Conservation (phyloP, 2,329 filamentous ascomycete genomes). For the Pyrenochaeta sp. region DNA sequence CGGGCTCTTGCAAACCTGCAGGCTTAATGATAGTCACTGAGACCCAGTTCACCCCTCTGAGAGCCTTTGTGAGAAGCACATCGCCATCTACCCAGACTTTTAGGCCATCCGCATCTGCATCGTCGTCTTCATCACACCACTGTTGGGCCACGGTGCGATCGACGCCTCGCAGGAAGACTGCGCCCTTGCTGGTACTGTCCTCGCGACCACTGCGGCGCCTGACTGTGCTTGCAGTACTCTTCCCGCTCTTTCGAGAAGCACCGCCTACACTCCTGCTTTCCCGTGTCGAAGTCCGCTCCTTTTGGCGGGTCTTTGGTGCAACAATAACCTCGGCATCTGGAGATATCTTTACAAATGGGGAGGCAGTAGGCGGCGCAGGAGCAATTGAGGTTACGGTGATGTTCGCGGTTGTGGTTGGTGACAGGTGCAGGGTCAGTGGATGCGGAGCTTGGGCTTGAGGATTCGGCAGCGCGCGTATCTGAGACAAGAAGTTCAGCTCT, state of each 20-base stretch:
- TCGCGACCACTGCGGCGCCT: conserved; percentile 66
- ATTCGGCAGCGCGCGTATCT: conserved; percentile 93
- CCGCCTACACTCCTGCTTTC: conserved; percentile 84
- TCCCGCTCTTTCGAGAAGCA: conserved; percentile 79
- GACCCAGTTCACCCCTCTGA: conserved; percentile 80
- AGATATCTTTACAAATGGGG: conserved; percentile 88
- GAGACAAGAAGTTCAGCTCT: conserved; percentile 89
- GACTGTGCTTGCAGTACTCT: conserved; percentile 77
- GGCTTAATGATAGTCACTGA: conserved; percentile 88
- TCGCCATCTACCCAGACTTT: conserved; percentile 88
- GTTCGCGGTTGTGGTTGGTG: conserved; percentile 93
- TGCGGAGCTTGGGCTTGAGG: conserved; percentile 73
- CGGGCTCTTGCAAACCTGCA: conserved; percentile 74
- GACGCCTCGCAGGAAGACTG: conserved; percentile 81
- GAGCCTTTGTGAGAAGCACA: conserved; percentile 72
- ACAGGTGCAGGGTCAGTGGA: conserved; percentile 89
- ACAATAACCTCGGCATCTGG: conserved; percentile 97
- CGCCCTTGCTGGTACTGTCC: conserved; percentile 70
- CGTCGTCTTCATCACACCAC: conserved; percentile 77
- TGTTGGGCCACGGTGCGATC: conserved; percentile 74
- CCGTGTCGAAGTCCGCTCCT: conserved; percentile 68
- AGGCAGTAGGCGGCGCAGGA: conserved; percentile 72
- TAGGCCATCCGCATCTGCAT: conserved; percentile 61
- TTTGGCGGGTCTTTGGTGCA: conserved; percentile 86
- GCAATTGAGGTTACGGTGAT: conserved; percentile 86